Evolutionary conservation across 345 rosid species (phyloP), one percentile per base, ranked within the genome.

Genomic region (Pistacia vera): DNA sequence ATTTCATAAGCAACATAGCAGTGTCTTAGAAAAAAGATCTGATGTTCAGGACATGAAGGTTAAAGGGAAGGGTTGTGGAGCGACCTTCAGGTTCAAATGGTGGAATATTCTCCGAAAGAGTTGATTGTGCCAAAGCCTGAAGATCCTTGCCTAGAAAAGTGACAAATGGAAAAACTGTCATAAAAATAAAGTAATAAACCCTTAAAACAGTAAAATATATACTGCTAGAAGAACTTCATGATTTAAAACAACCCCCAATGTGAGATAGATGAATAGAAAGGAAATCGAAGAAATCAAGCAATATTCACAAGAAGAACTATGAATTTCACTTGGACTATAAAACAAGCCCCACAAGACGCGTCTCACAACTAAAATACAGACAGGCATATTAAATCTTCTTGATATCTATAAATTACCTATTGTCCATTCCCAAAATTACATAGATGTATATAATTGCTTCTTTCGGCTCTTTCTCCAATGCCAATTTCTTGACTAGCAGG

Each of bases 41-140:
- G 6, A 38, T 4, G 7, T 38, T 38, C 44, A 38, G 44, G 7
- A 5, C 1, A 38, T 38, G 44, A 7, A 38, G 44, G 44, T 38
- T 38, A 38, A 5, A 38, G 44, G 35, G 44, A 25, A 28, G 51
- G 38, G 44, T 5, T 9, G 4, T 49, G 8, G 36, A 11, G 61
- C 54, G 56, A 78, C 86, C 80, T 83, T 83, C 71, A 68, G 68
- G 73, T 68, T 63, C 69, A 78, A 80, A 68, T 28, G 75, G 60
- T 33, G 72, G 66, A 66, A 77, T 18, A 18, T 77, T 69, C 48
- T 36, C 44, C 2, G 75, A 70, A 51, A 80, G 54, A 72, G 55
- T 68, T 22, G 78, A 78, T 41, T 66, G 65, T n/a, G 69, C 70
- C 68, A 76, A 18, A 16, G 65, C 63, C 63, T 69, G 17, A 61